These are phyloP conservation scores for Daedalea quercina DNA, from an alignment of 768 basidiomycete genomes.

Conservation along the genomic window DNA sequence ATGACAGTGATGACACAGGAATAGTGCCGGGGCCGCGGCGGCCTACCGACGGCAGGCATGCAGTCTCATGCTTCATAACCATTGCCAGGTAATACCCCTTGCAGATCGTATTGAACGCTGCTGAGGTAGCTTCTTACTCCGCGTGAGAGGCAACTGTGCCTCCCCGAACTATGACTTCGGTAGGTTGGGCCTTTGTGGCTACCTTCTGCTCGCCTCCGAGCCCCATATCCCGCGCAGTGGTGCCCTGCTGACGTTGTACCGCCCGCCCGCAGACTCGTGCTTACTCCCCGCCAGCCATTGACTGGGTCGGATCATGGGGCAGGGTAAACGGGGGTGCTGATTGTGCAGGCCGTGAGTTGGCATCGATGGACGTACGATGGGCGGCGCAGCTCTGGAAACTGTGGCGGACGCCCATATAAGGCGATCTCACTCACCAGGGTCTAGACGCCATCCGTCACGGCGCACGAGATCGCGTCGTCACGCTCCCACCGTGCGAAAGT, in stretches of 20 bases:
- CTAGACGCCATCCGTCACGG: constrained; percentile 3
- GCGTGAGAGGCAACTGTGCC: no score
- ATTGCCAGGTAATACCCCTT: no score
- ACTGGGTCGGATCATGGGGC: neutral
- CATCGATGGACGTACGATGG: neutral
- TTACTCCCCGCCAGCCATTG: neutral
- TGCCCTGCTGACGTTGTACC: neutral
- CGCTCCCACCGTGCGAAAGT: neutral
- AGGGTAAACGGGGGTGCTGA: constrained; percentile 5
- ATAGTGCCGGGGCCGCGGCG: no score
- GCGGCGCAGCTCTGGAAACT: neutral
- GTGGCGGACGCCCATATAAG: neutral
- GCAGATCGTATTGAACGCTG: no score
- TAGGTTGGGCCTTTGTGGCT: no score
- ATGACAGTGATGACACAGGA: no score
- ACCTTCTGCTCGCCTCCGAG: no score
- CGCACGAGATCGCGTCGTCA: neutral
- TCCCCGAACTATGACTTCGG: no score
- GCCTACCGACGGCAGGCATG: no score
- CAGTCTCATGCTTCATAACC: no score
- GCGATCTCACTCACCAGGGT: neutral
- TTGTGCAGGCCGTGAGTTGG: neutral
- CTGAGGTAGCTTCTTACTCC: no score
- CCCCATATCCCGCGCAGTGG: no score
- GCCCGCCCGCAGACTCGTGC: neutral